Conservation (phyloP, 768 basidiomycete genomes). For the Pseudohyphozyma bogoriensis region DNA sequence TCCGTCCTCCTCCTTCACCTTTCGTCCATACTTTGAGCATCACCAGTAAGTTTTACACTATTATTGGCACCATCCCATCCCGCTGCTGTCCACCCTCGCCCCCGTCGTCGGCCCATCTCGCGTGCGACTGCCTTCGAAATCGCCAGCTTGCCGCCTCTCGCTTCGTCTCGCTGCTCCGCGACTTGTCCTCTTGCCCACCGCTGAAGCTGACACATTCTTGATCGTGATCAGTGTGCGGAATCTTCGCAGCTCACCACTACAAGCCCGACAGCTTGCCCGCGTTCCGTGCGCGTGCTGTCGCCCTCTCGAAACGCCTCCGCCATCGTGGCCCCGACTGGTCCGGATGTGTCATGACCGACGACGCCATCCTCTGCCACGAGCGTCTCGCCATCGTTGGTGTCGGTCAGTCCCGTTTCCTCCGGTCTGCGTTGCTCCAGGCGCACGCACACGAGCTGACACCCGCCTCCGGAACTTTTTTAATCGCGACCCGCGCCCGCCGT, state of each 20-base stretch:
- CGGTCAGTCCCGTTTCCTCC: slow-evolving; percentile 46
- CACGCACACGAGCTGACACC: no score
- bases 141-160: no score
- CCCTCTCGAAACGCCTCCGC: slow-evolving; percentile 71
- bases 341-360: slow-evolving; percentile 61
- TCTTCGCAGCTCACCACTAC: slow-evolving; percentile 31
- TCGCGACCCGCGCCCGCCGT: not conserved
- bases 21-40: no score
- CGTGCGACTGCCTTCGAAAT: no score
- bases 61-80: no score
- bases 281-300: slow-evolving; percentile 29
- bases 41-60: no score
- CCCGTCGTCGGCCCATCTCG: no score
- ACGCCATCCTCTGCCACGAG: slow-evolving; percentile 77
- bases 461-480: not conserved
- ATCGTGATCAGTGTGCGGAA: slow-evolving; percentile 25
- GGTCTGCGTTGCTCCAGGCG: not conserved
- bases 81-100: no score
- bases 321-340: slow-evolving; percentile 99
- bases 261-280: slow-evolving; percentile 18
- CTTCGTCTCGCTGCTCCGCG: no score
- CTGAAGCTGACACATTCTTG: not conserved
- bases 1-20: no score
- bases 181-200: no score
- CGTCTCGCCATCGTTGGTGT: slow-evolving; percentile 96